These are phyloP conservation scores for Dryas alaskensis DNA, from an alignment of 306 rosid genomes.

Conservation along the genomic window DNA sequence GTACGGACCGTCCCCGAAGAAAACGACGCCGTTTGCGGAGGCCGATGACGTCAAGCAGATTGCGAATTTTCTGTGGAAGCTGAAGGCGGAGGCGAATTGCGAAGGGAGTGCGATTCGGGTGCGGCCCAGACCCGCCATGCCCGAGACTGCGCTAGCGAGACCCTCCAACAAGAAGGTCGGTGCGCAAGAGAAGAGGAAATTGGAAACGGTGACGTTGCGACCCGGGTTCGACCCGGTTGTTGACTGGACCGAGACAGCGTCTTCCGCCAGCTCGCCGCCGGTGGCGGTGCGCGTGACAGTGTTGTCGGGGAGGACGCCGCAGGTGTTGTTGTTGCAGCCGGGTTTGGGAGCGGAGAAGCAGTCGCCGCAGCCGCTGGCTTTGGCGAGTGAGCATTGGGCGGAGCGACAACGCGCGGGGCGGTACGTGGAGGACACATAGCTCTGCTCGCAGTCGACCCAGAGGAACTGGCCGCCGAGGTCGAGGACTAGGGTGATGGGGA, in stretches of 20 bases:
- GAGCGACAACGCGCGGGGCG: conserved; percentile 51
- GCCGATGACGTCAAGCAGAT: conserved; percentile 41
- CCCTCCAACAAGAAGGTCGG: conserved; percentile 44
- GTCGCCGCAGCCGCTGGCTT: conserved; percentile 40
- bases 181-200: conserved; percentile 47
- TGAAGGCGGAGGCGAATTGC: conserved; percentile 51
- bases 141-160: conserved; percentile 43
- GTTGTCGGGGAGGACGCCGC: conserved; percentile 44
- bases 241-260: conserved; percentile 40
- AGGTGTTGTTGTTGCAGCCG: conserved; percentile 65
- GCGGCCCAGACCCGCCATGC: conserved; percentile 65
- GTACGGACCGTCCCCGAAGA: conserved; percentile 60
- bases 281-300: conserved; percentile 50
- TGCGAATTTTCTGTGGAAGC: conserved; percentile 55
- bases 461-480: conserved; percentile 59
- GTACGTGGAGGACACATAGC: conserved; percentile 52
- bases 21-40: conserved; percentile 32
- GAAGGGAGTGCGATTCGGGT: conserved; percentile 45
- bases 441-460: conserved; percentile 47
- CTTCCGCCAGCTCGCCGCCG: conserved; percentile 46
- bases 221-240: conserved; percentile 49
- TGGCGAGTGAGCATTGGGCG: conserved; percentile 57
- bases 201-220: conserved; percentile 33
- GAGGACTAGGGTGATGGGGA: conserved; percentile 40
- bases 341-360: conserved; percentile 53